These are phyloP conservation scores for Lachnellula cervina DNA, from an alignment of 2,329 filamentous ascomycete genomes.

Conservation along the genomic window DNA sequence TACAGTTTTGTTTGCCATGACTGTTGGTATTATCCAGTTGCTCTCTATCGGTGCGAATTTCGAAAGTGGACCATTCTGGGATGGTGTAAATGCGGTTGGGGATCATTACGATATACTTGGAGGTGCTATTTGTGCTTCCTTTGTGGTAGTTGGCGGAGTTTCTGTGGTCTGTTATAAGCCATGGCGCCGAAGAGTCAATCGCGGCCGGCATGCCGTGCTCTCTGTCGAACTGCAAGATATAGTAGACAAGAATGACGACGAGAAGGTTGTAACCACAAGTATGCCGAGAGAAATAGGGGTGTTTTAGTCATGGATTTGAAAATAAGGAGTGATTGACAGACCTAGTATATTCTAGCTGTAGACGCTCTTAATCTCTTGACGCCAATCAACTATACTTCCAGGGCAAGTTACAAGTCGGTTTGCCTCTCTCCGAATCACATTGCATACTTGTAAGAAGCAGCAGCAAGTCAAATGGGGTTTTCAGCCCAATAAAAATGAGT, in stretches of 20 bases:
- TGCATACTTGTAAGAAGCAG: no score
- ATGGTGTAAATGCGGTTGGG: slow-evolving; percentile 70
- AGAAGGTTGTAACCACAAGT: neutral
- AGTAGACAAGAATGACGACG: neutral
- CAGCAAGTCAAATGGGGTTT: no score
- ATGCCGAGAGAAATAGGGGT: neutral
- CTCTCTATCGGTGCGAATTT: slow-evolving; percentile 74
- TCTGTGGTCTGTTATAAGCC: slow-evolving; percentile 68
- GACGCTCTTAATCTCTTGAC: no score
- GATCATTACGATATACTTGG: slow-evolving; percentile 85
- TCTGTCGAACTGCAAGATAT: neutral
- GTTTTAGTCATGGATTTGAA: neutral
- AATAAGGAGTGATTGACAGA: neutral
- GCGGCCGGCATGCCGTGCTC: neutral
- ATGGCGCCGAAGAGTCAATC: slow-evolving; percentile 61
- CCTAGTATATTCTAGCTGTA: no score
- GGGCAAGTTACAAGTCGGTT: no score
- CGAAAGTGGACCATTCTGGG: slow-evolving; percentile 78
- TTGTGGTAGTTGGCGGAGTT: slow-evolving; percentile 65
- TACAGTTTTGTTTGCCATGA: slow-evolving; percentile 36
- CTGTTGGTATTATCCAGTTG: slow-evolving; percentile 82
- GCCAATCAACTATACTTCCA: no score
- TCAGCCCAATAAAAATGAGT: no score
- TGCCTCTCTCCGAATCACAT: no score
- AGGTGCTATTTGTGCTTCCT: slow-evolving; percentile 79